Conservation (phyloP, 257 asterid species). For the Solanum chilense region DNA sequence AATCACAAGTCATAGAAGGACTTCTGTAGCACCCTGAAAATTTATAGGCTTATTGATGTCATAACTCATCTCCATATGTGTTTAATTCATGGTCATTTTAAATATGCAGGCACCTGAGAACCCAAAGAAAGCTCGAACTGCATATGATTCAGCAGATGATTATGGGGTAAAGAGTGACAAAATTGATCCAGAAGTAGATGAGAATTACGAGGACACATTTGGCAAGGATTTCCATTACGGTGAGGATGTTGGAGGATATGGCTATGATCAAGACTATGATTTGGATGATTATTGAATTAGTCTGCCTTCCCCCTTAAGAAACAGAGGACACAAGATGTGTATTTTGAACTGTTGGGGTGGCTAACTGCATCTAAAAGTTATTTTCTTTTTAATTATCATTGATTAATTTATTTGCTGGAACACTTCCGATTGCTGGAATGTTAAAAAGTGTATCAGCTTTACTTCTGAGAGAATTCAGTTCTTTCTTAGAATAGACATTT, state of each 20-base stretch:
- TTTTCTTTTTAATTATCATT: neutral
- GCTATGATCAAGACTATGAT: constrained; percentile 8
- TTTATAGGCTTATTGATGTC: neutral
- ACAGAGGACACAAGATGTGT: neutral
- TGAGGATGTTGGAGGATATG: constrained; percentile 17
- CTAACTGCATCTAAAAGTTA: neutral
- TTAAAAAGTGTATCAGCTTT: neutral
- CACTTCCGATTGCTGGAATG: neutral
- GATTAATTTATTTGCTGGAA: neutral
- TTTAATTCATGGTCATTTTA: neutral
- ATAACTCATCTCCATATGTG: neutral
- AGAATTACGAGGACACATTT: neutral
- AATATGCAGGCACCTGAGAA: constrained; percentile 17
- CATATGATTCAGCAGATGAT: neutral
- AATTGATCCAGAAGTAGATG: constrained; percentile 14
- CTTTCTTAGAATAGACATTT: neutral
- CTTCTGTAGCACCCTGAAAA: neutral
- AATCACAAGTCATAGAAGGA: neutral
- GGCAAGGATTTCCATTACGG: neutral
- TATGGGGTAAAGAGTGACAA: neutral
- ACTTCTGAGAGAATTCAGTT: neutral
- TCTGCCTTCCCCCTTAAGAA: neutral
- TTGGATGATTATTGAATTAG: neutral
- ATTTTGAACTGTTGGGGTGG: neutral
- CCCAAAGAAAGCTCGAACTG: constrained; percentile 22